Evolutionary conservation across 352 stramenopile genomes (phyloP).

Genomic region (Globisporangium spinosum): DNA sequence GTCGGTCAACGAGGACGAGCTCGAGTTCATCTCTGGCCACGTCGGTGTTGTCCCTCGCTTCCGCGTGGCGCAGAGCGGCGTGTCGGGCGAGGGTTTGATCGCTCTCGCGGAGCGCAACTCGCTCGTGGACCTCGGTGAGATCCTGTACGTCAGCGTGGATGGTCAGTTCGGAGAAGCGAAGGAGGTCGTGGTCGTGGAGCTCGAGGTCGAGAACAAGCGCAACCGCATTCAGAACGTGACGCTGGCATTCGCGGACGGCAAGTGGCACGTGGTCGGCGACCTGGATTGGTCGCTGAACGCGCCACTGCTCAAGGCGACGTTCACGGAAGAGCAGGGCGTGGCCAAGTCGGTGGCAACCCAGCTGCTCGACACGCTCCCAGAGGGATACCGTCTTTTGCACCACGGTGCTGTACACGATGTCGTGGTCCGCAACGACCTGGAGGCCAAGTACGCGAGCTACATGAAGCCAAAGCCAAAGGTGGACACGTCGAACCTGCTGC

Average conservation of each 20-base stretch:
- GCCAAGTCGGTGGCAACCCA: slow-evolving; percentile 38
- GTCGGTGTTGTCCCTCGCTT: slow-evolving; percentile 35
- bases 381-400: slow-evolving; percentile 80
- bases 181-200: slow-evolving; percentile 41
- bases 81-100: slow-evolving; percentile 33
- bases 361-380: slow-evolving; percentile 51
- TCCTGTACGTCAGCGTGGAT: slow-evolving; percentile 52
- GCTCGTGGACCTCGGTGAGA: slow-evolving; percentile 34
- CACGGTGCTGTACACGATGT: slow-evolving; percentile 88
- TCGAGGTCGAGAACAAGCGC: slow-evolving; percentile 40
- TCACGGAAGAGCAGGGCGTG: slow-evolving; percentile 32
- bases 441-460: slow-evolving; percentile 82
- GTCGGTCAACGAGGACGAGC: slow-evolving; percentile 32
- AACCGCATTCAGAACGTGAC: slow-evolving; percentile 29
- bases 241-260: slow-evolving; percentile 34
- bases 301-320: slow-evolving; percentile 52
- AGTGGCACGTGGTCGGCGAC: slow-evolving; percentile 50
- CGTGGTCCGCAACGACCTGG: slow-evolving; percentile 82
- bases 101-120: slow-evolving; percentile 44
- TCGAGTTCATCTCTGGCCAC: slow-evolving; percentile 34
- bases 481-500: slow-evolving; percentile 89
- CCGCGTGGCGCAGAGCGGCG: slow-evolving; percentile 27
- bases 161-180: slow-evolving; percentile 48
- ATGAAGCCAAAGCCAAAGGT: slow-evolving; percentile 91
- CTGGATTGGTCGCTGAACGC: slow-evolving; percentile 62